A percentile compares a stretch with the other conserved stretches of the same genome.
Evolutionary conservation across 768 basidiomycete species (phyloP).

Genomic region (Agrocybe pediades): DNA sequence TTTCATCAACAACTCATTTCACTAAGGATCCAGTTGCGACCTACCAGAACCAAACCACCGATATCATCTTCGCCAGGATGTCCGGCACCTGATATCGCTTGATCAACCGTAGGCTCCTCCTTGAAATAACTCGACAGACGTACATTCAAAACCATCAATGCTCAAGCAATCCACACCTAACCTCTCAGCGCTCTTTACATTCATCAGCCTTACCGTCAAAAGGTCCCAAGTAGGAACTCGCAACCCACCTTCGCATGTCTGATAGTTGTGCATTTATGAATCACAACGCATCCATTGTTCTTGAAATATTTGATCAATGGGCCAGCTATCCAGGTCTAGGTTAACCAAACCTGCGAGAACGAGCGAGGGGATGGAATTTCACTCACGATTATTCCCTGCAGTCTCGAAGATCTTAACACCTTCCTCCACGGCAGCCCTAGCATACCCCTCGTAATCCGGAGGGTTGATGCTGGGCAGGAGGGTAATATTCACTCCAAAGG

Average conservation of each 20-base stretch:
- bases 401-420: slow-evolving; percentile 92
- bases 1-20: background rate
- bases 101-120: slow-evolving; percentile 2
- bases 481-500: slow-evolving; percentile 86
- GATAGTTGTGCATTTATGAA: slow-evolving; percentile 91
- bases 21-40: background rate
- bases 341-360: too few relatives aligned
- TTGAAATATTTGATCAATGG: slow-evolving; percentile 83
- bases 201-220: background rate
- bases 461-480: slow-evolving; percentile 88
- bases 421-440: slow-evolving; percentile 80
- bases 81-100: slow-evolving; percentile 66
- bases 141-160: slow-evolving; percentile 92
- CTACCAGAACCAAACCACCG: slow-evolving; percentile 80
- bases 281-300: slow-evolving; percentile 70
- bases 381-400: slow-evolving; percentile 86
- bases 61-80: slow-evolving; percentile 96
- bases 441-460: slow-evolving; percentile 87
- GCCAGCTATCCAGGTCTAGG: too few relatives aligned
- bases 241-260: slow-evolving; percentile 75
- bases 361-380: too few relatives aligned
- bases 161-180: slow-evolving; percentile 86
- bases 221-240: background rate
- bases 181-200: slow-evolving; percentile 55
- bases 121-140: slow-evolving; percentile 16